Base-by-base conservation (phyloP, 2,329 filamentous ascomycete genomes). In the Sclerotinia subarctica region DNA sequence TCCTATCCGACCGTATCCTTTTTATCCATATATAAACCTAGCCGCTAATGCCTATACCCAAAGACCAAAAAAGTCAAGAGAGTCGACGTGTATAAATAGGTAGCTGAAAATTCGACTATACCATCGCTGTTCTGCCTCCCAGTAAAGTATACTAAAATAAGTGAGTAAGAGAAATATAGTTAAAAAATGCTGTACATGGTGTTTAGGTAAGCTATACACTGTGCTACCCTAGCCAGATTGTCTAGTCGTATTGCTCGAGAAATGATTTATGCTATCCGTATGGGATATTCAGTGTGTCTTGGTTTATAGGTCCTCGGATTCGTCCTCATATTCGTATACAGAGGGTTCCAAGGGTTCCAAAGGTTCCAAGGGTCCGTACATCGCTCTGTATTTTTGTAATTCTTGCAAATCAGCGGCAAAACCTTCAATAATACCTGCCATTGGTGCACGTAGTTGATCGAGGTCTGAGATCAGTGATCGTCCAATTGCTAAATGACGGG, bases 401-500 rank as follows among this genome's bases (percentile, higher is more conserved):
- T 93, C 87, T 42, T 82, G 81, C 68, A 92, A 79, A 75, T 91
- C 86, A 42, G 81, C 78, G 47, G 84, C 80, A 44, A 94, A 82
- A 54, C 85, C 84, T 54, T 81, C 80, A 26, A 96, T 82, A 26
- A 97, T 85, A 21, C 89, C 86, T 15, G 83, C 79, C 85, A 97
- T 97, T 3, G 93, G 91, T 26, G 87, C 90, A 15, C 92, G 88
- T 69, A 96, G 86, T 72, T 92, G 86, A 65, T 90, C 84, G 35
- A 96, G 85, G 71, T 84, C 82, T 56, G 83, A 80, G 60, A 92
- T 84, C 1, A 79, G 78, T 52, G 83, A 86, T 74, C 90, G 86
- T 17, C 93, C 92, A 46, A 85, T 84, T 72, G 92, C 86, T 78
- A 96, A 86, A 78, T 96, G 90, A 60, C 94, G 90, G 74, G 97